A percentile compares a stretch with the other conserved stretches of the same genome.
phyloP scores from a whole-genome alignment of 257 asterid genomes.

The Fraxinus excelsior region DNA sequence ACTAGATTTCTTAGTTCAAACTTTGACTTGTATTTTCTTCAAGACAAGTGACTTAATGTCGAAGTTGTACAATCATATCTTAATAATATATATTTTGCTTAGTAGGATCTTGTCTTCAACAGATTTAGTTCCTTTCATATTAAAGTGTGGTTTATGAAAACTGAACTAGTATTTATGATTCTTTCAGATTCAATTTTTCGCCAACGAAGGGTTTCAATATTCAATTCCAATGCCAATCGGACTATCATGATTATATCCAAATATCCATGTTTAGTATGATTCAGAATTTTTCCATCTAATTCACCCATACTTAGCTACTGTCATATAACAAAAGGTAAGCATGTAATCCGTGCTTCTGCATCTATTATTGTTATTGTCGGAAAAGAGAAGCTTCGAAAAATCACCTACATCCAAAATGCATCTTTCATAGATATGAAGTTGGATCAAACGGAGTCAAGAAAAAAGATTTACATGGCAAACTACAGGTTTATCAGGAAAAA shows the following conservation, averaged over 20 bases:
- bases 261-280: background rate
- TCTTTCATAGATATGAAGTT: no score
- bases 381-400: background rate
- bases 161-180: background rate
- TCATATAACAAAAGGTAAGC: background rate
- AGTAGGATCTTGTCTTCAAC: no score
- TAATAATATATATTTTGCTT: background rate
- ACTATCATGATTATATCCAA: background rate
- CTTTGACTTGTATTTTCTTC: background rate
- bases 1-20: background rate
- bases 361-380: background rate
- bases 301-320: background rate
- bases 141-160: background rate
- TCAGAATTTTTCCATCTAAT: background rate
- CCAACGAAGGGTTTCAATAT: background rate
- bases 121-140: no score
- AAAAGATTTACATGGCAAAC: background rate
- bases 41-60: background rate
- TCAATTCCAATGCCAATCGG: background rate
- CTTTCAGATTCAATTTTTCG: no score
- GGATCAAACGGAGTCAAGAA: background rate
- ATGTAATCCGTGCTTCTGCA: constrained; percentile 6
- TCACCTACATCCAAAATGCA: constrained; percentile 3
- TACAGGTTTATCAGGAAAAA: background rate
- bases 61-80: background rate